A percentile compares a stretch with the other conserved stretches of the same genome.
Conservation (phyloP, 371 early-diverging fungal genomes). For the Funneliformis caledonium region DNA sequence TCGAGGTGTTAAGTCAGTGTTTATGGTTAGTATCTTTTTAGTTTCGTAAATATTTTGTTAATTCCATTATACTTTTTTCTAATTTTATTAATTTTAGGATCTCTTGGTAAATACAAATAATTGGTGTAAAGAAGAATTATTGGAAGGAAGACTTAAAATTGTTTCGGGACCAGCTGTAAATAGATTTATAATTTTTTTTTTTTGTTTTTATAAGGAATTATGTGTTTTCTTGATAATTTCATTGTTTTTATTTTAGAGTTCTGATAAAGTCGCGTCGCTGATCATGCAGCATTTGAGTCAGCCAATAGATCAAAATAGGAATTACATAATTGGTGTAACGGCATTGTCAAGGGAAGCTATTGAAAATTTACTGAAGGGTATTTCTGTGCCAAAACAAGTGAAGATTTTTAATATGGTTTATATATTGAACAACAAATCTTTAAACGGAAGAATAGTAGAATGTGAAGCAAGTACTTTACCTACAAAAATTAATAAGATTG, state of each 20-base stretch:
- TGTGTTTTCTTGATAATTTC: too few species aligned
- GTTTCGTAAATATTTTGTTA: neutral
- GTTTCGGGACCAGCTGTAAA: slow-evolving; percentile 60
- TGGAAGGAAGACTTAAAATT: slow-evolving; percentile 53
- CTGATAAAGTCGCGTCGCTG: slow-evolving; percentile 43
- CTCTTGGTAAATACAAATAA: slow-evolving; percentile 45
- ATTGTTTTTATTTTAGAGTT: too few species aligned
- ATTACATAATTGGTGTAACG: slow-evolving; percentile 55
- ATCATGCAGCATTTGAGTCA: slow-evolving; percentile 51
- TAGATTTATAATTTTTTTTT: too few species aligned
- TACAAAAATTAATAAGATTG: slow-evolving; percentile 13
- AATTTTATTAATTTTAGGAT: slow-evolving; percentile 35
- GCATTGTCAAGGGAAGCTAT: slow-evolving; percentile 61
- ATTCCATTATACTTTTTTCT: neutral
- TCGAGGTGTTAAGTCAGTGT: slow-evolving; percentile 29
- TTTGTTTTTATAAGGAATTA: too few species aligned
- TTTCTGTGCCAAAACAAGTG: slow-evolving; percentile 46
- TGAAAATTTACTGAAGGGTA: slow-evolving; percentile 52
- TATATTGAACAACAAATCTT: neutral
- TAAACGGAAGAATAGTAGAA: neutral
- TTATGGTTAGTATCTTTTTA: slow-evolving; percentile 33
- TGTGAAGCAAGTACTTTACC: slow-evolving; percentile 35
- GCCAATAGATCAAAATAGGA: slow-evolving; percentile 42
- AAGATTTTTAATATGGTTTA: slow-evolving; percentile 38
- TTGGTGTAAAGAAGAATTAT: slow-evolving; percentile 48